Base-by-base conservation (phyloP, 2,329 filamentous ascomycete genomes). In the Diaporthe vexans region DNA sequence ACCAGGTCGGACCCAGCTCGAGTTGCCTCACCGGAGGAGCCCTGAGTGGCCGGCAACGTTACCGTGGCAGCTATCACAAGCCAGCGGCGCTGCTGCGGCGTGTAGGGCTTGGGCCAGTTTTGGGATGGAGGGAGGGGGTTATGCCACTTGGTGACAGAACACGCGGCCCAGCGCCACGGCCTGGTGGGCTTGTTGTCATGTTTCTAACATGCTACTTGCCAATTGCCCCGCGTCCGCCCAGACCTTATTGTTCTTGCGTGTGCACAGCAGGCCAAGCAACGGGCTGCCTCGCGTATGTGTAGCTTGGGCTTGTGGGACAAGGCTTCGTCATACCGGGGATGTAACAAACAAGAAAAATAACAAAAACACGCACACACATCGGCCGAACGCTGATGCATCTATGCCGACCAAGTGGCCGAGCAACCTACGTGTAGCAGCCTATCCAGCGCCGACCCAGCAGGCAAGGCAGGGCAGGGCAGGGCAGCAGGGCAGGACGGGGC, bases 31-130 rank as follows among this genome's bases (percentile, higher is more conserved):
- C 63, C 48, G 48, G 46, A 68, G 33, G 46, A 54, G 63, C 63
- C 33, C 63, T 43, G 63, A 52, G 63, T 52, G 63, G 63, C 63
- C 63, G 63, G 63, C 63, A 68, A 51, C 63, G 48, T 68, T 54
- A 68, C 48, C 21, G 48, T 68, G 63, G 63, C 63, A 68, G 63
- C 63, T 68, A 68, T 68, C 63, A 68, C 63, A 68, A 68, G 63
- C 63, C 46, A 68, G 33, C 33, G 15, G 46, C 21, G 48, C 40
- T 33, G 48, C 46, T 40, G 33, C 33, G 15, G 46, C 29, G 46
- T 33, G 61, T 11, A 52, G 33, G 63, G 46, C 63, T 68, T 52
- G 48, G 15, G 21, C 21, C 21, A 21, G 10, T 43, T 43, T 43
- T 6, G 17, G 40, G 13, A 37, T 11, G 21, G 57, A 17, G 21